Base-by-base conservation (phyloP, 2,329 filamentous ascomycete genomes). In the Ceratocystis harringtonii region DNA sequence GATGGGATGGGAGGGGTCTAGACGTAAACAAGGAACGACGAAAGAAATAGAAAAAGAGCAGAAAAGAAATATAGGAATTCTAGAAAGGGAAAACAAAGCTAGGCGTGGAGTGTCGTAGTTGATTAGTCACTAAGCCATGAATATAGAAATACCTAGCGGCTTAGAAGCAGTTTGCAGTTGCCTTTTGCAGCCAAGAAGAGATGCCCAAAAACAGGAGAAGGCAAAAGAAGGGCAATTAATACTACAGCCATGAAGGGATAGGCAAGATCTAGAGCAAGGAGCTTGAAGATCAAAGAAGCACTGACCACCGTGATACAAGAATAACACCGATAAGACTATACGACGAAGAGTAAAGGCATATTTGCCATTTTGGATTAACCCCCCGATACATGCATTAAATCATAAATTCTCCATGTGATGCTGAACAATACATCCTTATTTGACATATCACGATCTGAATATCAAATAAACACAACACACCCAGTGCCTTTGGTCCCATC, bases 381-480 rank as follows among this genome's bases (percentile, higher is more conserved):
- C 55, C 36, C 28, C 36, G n/a, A 32, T 65, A 65, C 1, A n/a
- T 65, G 58, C 64, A 65, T 62, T 12, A n/a, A 44, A 5, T 32
- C 32, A 62, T 28, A 55, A 63, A 57, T 63, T 62, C 55, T 55
- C 44, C 48, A 60, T 57, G 58, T 62, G 64, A 65, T 60, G 22
- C 32, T 32, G 28, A 61, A 52, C 30, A 15, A n/a, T 25, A n/a
- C 32, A 30, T 30, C 10, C 5, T 25, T 28, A 43, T 52, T 12
- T 41, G 36, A 41, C 10, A 15, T 41, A 5, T 10, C 4, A 15
- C 8, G 28, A 58, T 4, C 52, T 32, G 5, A 52, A 19, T 4
- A 36, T 22, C 32, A 44, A 15, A 4, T 22, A 61, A 12, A 7
- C 22, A 15, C 19, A 12, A 7, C 22, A 15, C 19, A 3, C 43